phyloP scores from a whole-genome alignment of 495 filamentous ascomycete genomes.

The Podospora pseudoanserina region DNA sequence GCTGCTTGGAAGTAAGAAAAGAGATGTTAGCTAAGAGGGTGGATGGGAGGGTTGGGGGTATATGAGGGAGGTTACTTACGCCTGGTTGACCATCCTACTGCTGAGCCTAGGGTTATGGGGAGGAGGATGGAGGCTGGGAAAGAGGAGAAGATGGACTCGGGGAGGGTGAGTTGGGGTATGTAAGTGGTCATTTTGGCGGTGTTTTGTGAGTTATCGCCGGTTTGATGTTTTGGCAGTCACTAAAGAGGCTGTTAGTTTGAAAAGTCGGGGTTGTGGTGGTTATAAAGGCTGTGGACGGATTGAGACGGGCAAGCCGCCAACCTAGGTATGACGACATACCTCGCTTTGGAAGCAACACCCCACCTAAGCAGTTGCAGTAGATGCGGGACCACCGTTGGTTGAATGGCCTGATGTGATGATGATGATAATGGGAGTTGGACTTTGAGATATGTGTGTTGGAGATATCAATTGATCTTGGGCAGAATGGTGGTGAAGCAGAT shows the following conservation, averaged over 20 bases:
- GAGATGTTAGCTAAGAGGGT: not conserved
- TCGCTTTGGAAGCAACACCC: not conserved
- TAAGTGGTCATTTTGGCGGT: conserved; percentile 60
- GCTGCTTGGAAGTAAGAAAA: conserved; percentile 35
- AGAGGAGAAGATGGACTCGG: conserved; percentile 57
- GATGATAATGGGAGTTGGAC: not conserved
- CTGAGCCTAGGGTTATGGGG: conserved; percentile 60
- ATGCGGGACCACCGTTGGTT: not conserved
- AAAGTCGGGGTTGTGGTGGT: not conserved
- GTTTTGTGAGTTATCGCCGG: not conserved
- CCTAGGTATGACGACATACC: not conserved
- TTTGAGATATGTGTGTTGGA: not conserved
- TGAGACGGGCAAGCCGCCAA: not conserved
- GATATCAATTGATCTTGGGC: not conserved
- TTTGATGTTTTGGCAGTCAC: not conserved
- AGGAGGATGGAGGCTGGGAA: conserved; percentile 66
- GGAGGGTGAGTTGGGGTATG: conserved; percentile 61
- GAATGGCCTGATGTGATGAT: not conserved
- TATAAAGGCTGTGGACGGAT: not conserved
- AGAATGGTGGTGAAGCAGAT: not conserved
- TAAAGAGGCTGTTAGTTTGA: not conserved
- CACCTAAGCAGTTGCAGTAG: not conserved
- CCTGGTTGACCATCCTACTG: conserved; percentile 57
- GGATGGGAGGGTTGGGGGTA: not conserved
- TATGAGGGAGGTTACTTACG: conserved; percentile 42